A percentile compares a stretch with the other conserved stretches of the same genome.
Evolutionary conservation across 2,329 filamentous ascomycete genomes (phyloP).

Genomic region (Aureobasidium sp.): DNA sequence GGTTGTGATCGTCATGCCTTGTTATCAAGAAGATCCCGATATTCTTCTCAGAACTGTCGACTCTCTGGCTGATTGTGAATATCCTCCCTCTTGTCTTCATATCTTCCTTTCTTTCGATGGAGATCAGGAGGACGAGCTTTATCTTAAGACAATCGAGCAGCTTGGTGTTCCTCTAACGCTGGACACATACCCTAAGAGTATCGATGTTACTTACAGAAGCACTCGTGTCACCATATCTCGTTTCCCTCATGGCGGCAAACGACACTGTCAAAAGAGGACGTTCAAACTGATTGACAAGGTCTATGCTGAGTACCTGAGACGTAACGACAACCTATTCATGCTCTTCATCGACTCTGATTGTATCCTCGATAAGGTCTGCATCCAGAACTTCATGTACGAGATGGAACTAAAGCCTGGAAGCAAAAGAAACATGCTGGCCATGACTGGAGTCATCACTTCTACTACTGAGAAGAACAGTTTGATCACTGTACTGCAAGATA

Average conservation of each 20-base stretch:
- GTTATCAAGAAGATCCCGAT: slow-evolving; percentile 91
- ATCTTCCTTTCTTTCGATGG: slow-evolving; percentile 97
- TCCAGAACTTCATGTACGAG: slow-evolving; percentile 98
- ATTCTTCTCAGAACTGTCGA: slow-evolving; percentile 88
- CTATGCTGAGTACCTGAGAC: slow-evolving; percentile 86
- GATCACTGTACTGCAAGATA: slow-evolving; percentile 94
- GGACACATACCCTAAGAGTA: slow-evolving; percentile 85
- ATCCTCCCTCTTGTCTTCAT: slow-evolving; percentile 91
- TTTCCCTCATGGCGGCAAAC: slow-evolving; percentile 94
- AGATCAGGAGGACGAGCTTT: slow-evolving; percentile 88
- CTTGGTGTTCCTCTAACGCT: slow-evolving; percentile 84
- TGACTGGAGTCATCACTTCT: slow-evolving; percentile 97
- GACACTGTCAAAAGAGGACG: slow-evolving; percentile 92
- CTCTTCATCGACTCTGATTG: slow-evolving; percentile 99
- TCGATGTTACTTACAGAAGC: slow-evolving; percentile 86
- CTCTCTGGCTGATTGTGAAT: slow-evolving; percentile 94
- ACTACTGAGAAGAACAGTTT: slow-evolving; percentile 90
- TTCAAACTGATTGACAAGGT: slow-evolving; percentile 95
- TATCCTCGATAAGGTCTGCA: slow-evolving; percentile 88
- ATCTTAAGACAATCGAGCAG: slow-evolving; percentile 85
- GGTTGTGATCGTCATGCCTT: slow-evolving; percentile 96
- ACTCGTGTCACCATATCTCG: slow-evolving; percentile 91
- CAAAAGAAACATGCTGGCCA: slow-evolving; percentile 92
- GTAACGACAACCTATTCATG: slow-evolving; percentile 93
- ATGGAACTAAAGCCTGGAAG: slow-evolving; percentile 98